Evolutionary conservation across 1,139 yeast species (phyloP).

Genomic region (Yamadazyma kanchanaburiensis): DNA sequence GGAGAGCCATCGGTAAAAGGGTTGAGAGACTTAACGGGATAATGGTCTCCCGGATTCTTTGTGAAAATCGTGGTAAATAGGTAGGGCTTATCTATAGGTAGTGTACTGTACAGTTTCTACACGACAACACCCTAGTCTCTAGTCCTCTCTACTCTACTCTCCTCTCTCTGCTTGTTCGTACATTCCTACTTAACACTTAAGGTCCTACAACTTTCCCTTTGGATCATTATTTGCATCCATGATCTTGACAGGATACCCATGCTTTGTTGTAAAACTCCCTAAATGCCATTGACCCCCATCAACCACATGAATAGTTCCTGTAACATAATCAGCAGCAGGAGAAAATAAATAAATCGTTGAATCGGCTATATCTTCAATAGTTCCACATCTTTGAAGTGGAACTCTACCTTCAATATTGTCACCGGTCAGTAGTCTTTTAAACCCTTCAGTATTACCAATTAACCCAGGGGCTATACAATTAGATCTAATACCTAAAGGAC

Average conservation of each 20-base stretch:
- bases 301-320: slow-evolving; percentile 74
- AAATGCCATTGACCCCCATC: slow-evolving; percentile 90
- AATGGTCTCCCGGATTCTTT: too few species aligned
- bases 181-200: too few species aligned
- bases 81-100: too few species aligned
- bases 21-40: too few species aligned
- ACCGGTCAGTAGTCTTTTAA: slow-evolving; percentile 39
- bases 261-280: slow-evolving; percentile 33
- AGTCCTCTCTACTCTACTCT: too few species aligned
- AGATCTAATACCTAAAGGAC: slow-evolving; percentile 81
- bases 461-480: slow-evolving; percentile 92
- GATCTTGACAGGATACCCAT: slow-evolving; percentile 33
- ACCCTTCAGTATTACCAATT: slow-evolving; percentile 82
- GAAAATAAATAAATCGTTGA: slow-evolving; percentile 79
- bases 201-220: slow-evolving; percentile 12
- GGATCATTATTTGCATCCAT: slow-evolving; percentile 13
- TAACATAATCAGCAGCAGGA: slow-evolving; percentile 69
- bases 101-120: too few species aligned
- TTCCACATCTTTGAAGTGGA: slow-evolving; percentile 75
- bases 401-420: slow-evolving; percentile 27
- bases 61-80: too few species aligned
- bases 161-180: too few species aligned
- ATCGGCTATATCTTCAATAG: slow-evolving; percentile 75
- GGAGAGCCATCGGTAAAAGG: too few species aligned
- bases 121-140: too few species aligned